A percentile compares a stretch with the other conserved stretches of the same genome.
Evolutionary conservation across 2,329 filamentous ascomycete genomes (phyloP).

Genomic region (Hymenotorrendiella dingleyae): DNA sequence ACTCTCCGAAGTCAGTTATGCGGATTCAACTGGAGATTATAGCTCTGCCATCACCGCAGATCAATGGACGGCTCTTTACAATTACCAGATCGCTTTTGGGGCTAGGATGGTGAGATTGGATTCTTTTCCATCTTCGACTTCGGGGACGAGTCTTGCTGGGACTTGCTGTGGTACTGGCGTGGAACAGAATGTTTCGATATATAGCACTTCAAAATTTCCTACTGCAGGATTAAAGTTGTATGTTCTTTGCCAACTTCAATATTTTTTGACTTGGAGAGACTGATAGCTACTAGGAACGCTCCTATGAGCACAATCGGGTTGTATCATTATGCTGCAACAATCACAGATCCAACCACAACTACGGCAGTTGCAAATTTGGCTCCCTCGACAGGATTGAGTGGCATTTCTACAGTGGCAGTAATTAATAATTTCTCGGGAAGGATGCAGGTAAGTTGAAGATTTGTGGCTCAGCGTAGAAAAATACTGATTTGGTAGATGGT

Average conservation of each 20-base stretch:
- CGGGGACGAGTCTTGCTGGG: conserved; percentile 32
- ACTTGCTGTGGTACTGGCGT: conserved; percentile 43
- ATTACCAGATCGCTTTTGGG: conserved; percentile 51
- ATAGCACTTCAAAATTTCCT: conserved; percentile 45
- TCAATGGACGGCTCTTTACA: conserved; percentile 51
- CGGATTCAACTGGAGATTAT: conserved; percentile 40
- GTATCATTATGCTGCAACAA: conserved; percentile 52
- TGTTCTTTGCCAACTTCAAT: background rate
- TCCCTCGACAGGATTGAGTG: conserved; percentile 34
- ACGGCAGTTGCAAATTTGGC: conserved; percentile 49
- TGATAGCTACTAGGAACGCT: conserved; percentile 29
- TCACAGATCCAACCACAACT: conserved; percentile 49
- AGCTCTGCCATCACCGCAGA: conserved; percentile 38
- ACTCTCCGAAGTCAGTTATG: conserved; percentile 23
- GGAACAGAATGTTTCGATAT: conserved; percentile 47
- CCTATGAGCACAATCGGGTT: conserved; percentile 44
- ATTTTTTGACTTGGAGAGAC: background rate
- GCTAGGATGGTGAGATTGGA: conserved; percentile 55
- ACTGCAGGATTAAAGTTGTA: conserved; percentile 42
- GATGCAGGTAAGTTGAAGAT: conserved; percentile 40
- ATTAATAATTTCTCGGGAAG: conserved; percentile 52
- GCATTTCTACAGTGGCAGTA: conserved; percentile 46
- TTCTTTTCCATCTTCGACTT: conserved; percentile 47
- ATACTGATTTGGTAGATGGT: conserved; percentile 39
- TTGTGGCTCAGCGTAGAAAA: too few species aligned